Base-by-base conservation (phyloP, 371 early-diverging fungal genomes). In the Mucor lusitanicus region DNA sequence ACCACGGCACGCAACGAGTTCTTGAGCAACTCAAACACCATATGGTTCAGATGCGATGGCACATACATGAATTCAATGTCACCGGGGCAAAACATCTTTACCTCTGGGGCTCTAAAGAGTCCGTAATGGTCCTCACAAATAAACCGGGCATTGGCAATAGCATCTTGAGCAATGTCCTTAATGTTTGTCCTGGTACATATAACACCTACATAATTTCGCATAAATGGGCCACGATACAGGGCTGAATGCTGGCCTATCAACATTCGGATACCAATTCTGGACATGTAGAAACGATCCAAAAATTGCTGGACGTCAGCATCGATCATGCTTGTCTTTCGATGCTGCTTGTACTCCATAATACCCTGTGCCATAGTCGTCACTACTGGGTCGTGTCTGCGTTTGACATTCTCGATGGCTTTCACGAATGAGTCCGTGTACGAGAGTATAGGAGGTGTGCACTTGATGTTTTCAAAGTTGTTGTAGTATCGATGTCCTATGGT, bases 11-110 rank as follows among this genome's bases (percentile, higher is more conserved):
- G 91, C 63, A 98, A 84, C 40, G 94, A 93, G 84, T 98, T 98
- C 79, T 98, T 98, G 39, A 98, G 79, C 63, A 98, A 83, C 84
- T 98, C 99, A 84, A 98, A 98, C n/a, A 98, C 76, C 97, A 97
- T 96, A 80, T 98, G 99, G 75, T 94, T 96, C 76, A 98, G 84
- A 82, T 97, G 97, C 19, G 92, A 91, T 11, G 98, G 98, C 44
- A 97, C 95, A 76, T 98, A 98, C 94, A 95, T 96, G 73, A 98
- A 98, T 70, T 95, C 91, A 32, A 97, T 87, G 67, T 94, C 91
- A 15, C 87, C 84, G 1, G 91, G 92, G 74, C 91, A 93, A 73
- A 90, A 88, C 71, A 94, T 83, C 66, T 92, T 89, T 27, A 97
- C 89, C 59, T 91, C 88, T 5, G 96, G 96, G n/a, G 92, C 90